Evolutionary conservation across 768 basidiomycete species (phyloP).

Genomic region (Saitozyma sp.): DNA sequence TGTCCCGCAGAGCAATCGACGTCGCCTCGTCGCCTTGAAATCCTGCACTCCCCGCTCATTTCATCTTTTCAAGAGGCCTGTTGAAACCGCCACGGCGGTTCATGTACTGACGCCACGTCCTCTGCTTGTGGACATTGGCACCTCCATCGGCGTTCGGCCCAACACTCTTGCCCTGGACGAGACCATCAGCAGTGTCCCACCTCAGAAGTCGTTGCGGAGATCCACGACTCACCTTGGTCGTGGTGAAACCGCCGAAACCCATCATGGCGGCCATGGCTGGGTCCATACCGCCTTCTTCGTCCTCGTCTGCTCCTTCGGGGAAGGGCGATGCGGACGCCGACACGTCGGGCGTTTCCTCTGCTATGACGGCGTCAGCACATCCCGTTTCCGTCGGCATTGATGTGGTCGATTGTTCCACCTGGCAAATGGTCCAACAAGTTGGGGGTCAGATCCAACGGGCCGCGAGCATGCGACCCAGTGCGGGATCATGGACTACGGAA

Average conservation of each 20-base stretch:
- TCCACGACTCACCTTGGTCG: constrained; percentile 72
- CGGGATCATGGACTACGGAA: too few relatives aligned
- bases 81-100: constrained; percentile 62
- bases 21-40: not conserved
- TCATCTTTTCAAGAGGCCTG: constrained; percentile 94
- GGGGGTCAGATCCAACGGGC: too few relatives aligned
- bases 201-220: not conserved
- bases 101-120: constrained; percentile 99
- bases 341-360: too few relatives aligned
- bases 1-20: not conserved
- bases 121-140: constrained; percentile 60
- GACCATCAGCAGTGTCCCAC: too few relatives aligned
- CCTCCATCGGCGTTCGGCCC: constrained; percentile 45
- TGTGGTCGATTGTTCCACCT: too few relatives aligned
- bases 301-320: constrained; percentile 34
- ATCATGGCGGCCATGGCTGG: constrained; percentile 87
- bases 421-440: too few relatives aligned
- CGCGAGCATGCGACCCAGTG: too few relatives aligned
- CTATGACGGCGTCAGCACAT: too few relatives aligned
- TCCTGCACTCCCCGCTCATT: constrained; percentile 56
- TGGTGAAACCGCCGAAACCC: constrained; percentile 83
- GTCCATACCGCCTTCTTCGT: constrained; percentile 57
- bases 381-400: too few relatives aligned
- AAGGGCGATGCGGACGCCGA: too few relatives aligned
- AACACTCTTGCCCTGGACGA: constrained; percentile 61